Conservation (phyloP, 2,329 filamentous ascomycete genomes). For the Talaromyces sp. region DNA sequence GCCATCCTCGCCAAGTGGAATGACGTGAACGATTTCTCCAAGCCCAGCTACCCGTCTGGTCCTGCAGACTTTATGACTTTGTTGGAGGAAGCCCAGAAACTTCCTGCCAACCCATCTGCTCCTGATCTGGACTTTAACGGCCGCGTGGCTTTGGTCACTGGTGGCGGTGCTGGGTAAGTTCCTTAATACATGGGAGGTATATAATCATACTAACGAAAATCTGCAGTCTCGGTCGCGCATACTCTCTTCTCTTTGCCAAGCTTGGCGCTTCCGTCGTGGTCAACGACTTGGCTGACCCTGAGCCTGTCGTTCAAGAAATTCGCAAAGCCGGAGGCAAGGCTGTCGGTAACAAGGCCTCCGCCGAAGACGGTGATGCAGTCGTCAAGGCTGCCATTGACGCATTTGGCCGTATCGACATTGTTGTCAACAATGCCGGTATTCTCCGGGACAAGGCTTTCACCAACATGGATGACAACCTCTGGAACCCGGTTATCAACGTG, state of each 20-base stretch:
- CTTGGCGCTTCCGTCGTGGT: conserved; percentile 83
- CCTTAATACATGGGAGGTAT: neutral
- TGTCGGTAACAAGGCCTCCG: conserved; percentile 87
- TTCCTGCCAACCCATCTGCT: conserved; percentile 68
- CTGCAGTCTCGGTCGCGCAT: conserved; percentile 78
- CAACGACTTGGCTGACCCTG: conserved; percentile 92
- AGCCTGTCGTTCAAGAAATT: conserved; percentile 88
- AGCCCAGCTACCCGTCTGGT: conserved; percentile 78
- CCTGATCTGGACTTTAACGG: conserved; percentile 78
- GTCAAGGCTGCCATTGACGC: conserved; percentile 92
- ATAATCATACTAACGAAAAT: neutral
- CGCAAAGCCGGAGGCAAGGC: conserved; percentile 85
- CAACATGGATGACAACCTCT: conserved; percentile 95
- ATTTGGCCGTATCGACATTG: conserved; percentile 88
- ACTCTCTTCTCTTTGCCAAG: conserved; percentile 83
- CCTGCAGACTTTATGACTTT: conserved; percentile 84
- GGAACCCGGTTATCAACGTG: conserved; percentile 88
- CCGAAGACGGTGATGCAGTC: conserved; percentile 86
- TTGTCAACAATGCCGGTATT: conserved; percentile 98
- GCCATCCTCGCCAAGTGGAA: conserved; percentile 89
- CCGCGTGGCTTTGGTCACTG: conserved; percentile 82
- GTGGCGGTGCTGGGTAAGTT: conserved; percentile 72
- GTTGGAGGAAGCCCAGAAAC: conserved; percentile 77
- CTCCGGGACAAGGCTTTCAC: conserved; percentile 95
- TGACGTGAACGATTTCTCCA: conserved; percentile 79